Base-by-base conservation (phyloP, 2,329 filamentous ascomycete genomes). In the Rutstroemia sp. region DNA sequence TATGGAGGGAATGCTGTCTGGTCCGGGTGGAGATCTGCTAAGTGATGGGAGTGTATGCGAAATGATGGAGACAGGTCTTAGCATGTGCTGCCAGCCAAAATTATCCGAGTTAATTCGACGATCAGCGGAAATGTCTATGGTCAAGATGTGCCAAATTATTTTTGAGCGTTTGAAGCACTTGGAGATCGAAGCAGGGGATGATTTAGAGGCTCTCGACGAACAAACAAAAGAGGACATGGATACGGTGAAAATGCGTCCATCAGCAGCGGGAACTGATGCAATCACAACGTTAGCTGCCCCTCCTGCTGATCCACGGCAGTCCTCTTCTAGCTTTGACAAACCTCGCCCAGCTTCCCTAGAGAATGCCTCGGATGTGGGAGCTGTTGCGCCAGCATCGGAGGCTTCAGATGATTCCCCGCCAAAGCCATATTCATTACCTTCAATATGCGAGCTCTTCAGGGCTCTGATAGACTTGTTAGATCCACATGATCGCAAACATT, bases 61-160 rank as follows among this genome's bases (percentile, higher is more conserved):
- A 71, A 97, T 99, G 91, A 97, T 99, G 92, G 94, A 96, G 71
- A 92, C 91, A 1, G 94, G 92, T 1, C 74, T 99, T 63, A 96
- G 91, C 68, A 97, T 99, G 77, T 99, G 94, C 76, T 99, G 92
- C 61, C 92, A 97, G 68, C 83, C 89, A 55, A 84, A 92, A 55
- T 85, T 97, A 59, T 96, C 92, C 9, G 92, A 96, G 66, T 85
- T 97, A 4, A 76, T 99, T 54, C 84, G 92, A 61, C 82, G 92
- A 61, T 95, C 92, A 19, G 94, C 94, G 2, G 94, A 99, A 72
- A 94, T 95, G 68, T 87, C 91, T 54, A 96, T 99, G 92, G 90
- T 97, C 47, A 90, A 90, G 63, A 99, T 99, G 94, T 97, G 94
- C 69, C 94, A 99, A 73, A 91, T 96, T 63, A 96, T 99, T 66